phyloP scores from a whole-genome alignment of 345 rosid species.

The Eucalyptus tenuipes region DNA sequence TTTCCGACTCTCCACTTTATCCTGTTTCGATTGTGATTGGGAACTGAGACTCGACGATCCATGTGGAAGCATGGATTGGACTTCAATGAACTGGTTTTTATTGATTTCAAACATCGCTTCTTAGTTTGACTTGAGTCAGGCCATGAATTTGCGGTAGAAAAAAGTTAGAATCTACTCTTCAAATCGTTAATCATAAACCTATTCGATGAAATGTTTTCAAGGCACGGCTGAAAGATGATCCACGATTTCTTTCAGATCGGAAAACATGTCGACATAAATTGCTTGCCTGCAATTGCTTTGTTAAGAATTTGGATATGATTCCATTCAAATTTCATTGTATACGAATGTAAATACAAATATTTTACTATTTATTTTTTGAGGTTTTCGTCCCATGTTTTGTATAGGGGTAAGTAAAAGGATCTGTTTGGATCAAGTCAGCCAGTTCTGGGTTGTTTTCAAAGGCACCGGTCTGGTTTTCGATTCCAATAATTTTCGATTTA shows the following conservation, averaged over 20 bases:
- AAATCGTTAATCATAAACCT: background rate
- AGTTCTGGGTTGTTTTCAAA: accelerated
- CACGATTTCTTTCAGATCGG: background rate
- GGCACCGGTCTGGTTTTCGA: accelerated
- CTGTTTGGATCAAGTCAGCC: accelerated
- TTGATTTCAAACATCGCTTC: background rate
- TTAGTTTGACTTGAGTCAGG: background rate
- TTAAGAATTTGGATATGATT: background rate
- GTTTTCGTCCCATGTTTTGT: background rate
- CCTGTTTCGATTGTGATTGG: background rate
- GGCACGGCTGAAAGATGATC: background rate
- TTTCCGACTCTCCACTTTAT: background rate
- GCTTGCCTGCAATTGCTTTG: background rate
- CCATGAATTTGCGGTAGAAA: background rate
- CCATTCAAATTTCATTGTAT: background rate
- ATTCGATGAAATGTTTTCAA: background rate
- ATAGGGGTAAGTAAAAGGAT: background rate
- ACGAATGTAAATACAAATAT: too few relatives aligned
- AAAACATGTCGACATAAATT: background rate
- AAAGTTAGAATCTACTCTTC: background rate
- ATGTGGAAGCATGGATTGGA: background rate
- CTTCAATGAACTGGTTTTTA: background rate
- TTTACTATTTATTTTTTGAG: too few relatives aligned
- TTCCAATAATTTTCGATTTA: accelerated
- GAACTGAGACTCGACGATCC: background rate